Evolutionary conservation across 2,329 filamentous ascomycete species (phyloP), one percentile per base, ranked within the genome.

Genomic region (Polytolypa hystricis): DNA sequence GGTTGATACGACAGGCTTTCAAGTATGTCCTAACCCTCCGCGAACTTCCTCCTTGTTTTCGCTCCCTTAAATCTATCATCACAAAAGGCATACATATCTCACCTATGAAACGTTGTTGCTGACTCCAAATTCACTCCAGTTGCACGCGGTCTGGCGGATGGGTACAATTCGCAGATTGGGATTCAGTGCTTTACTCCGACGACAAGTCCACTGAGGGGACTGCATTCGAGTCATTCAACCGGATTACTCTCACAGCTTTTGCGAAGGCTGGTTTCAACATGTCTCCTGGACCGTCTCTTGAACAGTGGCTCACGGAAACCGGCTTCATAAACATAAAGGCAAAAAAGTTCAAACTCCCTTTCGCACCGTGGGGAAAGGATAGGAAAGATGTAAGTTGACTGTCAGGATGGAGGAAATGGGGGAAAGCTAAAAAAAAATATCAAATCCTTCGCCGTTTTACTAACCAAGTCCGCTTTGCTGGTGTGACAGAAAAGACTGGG

Each of bases 151-250:
- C 64, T 0, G 65, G 62, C 18, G 65, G 62, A 14, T 64, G 51
- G 45, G 48, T 66, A 11, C 64, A 69, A 30, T 50, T 50, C 27
- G 44, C 51, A 16, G 53, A 66, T 15, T 43, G 55, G 33, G 60
- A 34, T 23, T 5, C 17, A 10, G 25, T 23, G 18, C 3, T 16
- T 23, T 21, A 34, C 17, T 34, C 32, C 3, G 9, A 11, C n/a
- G 32, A 34, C 12, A 20, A 20, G 3, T 10, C 31, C 3, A 25
- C 30, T 15, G 29, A 39, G 19, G 37, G 33, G 9, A 42, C 42
- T 18, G 39, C 36, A 23, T 15, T 44, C 15, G 39, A 42, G 27
- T 23, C 37, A 14, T 44, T 36, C 25, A 23, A 26, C 10, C 33
- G 34, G 4, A 19, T 29, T 8, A 33, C 30, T 14, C 16, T 36